These are phyloP conservation scores for Pilatotrama ljubarskyi DNA, from an alignment of 768 basidiomycete species.

Conservation along the genomic window DNA sequence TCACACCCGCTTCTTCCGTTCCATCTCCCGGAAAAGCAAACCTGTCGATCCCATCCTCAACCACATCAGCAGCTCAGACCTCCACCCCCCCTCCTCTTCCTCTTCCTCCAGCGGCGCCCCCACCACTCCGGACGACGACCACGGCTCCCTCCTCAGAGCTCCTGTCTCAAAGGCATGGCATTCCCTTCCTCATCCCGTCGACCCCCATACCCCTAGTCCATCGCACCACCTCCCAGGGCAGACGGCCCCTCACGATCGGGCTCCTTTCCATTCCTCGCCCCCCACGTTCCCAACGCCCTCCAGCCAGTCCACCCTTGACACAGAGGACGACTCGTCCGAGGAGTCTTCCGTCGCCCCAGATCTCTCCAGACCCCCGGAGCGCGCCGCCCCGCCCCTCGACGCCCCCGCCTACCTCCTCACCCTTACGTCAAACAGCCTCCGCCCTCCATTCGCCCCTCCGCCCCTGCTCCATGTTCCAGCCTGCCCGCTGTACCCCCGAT, in stretches of 20 bases:
- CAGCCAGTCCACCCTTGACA: constrained; percentile 16
- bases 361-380: constrained; percentile 19
- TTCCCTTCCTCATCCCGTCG: constrained; percentile 6
- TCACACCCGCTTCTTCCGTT: constrained; percentile 29
- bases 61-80: constrained; percentile 35
- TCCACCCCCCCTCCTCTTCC: constrained; percentile 37
- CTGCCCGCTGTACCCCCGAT: constrained; percentile 52
- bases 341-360: constrained; percentile 17
- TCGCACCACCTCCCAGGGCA: constrained; percentile 14
- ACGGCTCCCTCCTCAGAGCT: constrained; percentile 13
- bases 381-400: constrained; percentile 21
- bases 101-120: constrained; percentile 62
- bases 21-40: constrained; percentile 32
- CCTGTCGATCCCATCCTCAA: constrained; percentile 27
- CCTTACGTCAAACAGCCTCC: constrained; percentile 49
- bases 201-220: constrained; percentile 13
- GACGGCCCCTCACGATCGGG: constrained; percentile 7
- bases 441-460: constrained; percentile 41
- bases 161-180: constrained; percentile 20
- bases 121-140: constrained; percentile 55
- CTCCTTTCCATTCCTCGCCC: not conserved
- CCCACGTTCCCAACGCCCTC: constrained; percentile 11
- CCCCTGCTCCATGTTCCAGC: constrained; percentile 48
- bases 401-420: constrained; percentile 39
- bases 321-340: constrained; percentile 20